Conservation (phyloP, 305 asterid species). For the Fraxinus sp. region DNA sequence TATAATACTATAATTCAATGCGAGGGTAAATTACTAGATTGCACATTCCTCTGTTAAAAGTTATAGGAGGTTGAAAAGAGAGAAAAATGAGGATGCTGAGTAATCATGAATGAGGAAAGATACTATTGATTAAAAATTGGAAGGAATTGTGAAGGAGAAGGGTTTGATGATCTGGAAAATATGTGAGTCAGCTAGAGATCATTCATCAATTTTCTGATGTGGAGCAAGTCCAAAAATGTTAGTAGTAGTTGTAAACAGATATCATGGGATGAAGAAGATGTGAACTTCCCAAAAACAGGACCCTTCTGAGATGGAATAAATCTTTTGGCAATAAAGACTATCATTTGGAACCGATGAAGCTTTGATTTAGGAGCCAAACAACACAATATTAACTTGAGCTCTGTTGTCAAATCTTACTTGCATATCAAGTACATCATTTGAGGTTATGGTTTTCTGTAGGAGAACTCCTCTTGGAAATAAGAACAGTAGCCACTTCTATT, state of each 20-base stretch:
- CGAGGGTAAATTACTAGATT: neutral
- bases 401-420: neutral
- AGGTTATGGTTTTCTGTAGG: neutral
- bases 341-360: neutral
- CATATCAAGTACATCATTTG: neutral
- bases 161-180: neutral
- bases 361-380: constrained; percentile 1
- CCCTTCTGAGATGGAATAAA: neutral
- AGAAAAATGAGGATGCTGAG: neutral
- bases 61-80: neutral
- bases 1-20: neutral
- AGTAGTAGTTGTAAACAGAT: neutral
- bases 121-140: neutral
- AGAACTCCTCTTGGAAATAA: neutral
- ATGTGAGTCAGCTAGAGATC: neutral
- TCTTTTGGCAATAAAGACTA: neutral
- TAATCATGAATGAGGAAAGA: neutral
- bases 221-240: neutral
- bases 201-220: neutral
- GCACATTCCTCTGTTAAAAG: neutral
- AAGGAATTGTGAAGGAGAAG: neutral
- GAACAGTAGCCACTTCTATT: neutral
- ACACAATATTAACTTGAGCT: neutral
- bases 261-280: constrained; percentile 5
- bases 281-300: neutral